phyloP scores from a whole-genome alignment of 768 basidiomycete species.

The Gymnopilus junonius region DNA sequence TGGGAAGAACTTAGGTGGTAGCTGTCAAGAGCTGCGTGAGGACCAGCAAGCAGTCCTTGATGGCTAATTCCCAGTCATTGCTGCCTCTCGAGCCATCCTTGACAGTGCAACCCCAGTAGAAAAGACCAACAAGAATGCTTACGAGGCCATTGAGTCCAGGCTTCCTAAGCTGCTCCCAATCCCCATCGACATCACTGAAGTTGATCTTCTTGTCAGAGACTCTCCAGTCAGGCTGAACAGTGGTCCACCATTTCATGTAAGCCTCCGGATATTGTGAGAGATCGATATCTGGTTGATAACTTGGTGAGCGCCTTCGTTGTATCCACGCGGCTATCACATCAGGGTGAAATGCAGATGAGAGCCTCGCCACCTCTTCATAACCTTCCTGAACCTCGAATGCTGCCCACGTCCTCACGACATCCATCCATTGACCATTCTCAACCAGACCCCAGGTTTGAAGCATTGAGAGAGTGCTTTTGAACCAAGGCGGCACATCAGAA shows the following conservation, averaged over 20 bases:
- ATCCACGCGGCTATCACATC: neutral
- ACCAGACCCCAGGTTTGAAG: neutral
- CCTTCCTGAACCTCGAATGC: neutral
- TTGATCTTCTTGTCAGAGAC: neutral
- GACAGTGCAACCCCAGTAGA: neutral
- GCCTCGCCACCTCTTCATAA: neutral
- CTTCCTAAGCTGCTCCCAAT: neutral
- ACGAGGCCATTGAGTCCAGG: neutral
- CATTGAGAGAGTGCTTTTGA: neutral
- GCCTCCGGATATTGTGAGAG: neutral
- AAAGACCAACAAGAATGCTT: neutral
- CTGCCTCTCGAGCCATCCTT: neutral
- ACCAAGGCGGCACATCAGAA: neutral
- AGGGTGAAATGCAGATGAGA: neutral
- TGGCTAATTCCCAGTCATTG: neutral
- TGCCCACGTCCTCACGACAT: neutral
- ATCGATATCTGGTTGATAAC: neutral
- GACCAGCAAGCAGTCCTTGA: neutral
- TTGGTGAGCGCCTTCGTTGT: neutral
- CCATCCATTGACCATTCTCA: neutral
- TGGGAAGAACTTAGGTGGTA: neutral
- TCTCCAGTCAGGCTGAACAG: neutral
- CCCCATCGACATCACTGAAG: neutral
- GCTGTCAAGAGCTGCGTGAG: neutral
- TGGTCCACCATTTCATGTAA: neutral